Conservation (phyloP, 805 yeast genomes). For the Kuraishia borneana region DNA sequence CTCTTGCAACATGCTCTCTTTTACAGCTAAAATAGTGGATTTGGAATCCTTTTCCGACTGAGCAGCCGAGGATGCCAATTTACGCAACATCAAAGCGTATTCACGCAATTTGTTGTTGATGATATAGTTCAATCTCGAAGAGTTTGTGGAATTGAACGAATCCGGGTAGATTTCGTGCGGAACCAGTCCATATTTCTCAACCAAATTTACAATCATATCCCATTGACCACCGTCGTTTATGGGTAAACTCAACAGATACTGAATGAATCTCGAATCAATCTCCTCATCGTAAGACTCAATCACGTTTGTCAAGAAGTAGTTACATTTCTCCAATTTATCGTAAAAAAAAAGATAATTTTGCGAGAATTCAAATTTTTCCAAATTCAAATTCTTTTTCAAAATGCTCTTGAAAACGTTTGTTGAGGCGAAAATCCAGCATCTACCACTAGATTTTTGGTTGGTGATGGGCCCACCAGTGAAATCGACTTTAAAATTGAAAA, state of each 20-base stretch:
- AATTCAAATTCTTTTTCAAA: slow-evolving; percentile 49
- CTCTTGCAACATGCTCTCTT: slow-evolving; percentile 38
- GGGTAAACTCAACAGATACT: slow-evolving; percentile 53
- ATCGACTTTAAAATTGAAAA: slow-evolving; percentile 32
- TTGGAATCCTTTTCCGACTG: slow-evolving; percentile 16
- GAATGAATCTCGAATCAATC: slow-evolving; percentile 63
- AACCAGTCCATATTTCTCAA: slow-evolving; percentile 70
- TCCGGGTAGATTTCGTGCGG: slow-evolving; percentile 72
- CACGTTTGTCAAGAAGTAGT: slow-evolving; percentile 69
- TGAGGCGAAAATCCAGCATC: slow-evolving; percentile 89
- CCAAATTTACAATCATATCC: slow-evolving; percentile 72
- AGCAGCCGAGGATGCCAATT: slow-evolving; percentile 28
- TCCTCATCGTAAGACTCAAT: slow-evolving; percentile 56
- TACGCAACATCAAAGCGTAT: slow-evolving; percentile 60
- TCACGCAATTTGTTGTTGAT: slow-evolving; percentile 68
- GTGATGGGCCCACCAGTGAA: slow-evolving; percentile 56
- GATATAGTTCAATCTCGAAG: slow-evolving; percentile 46
- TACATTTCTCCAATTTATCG: slow-evolving; percentile 80
- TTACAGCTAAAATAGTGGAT: slow-evolving; percentile 11
- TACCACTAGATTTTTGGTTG: slow-evolving; percentile 66
- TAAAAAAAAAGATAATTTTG: slow-evolving; percentile 75
- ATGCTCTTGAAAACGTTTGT: slow-evolving; percentile 64
- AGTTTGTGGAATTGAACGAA: slow-evolving; percentile 44
- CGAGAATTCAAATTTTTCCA: slow-evolving; percentile 65
- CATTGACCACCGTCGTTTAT: slow-evolving; percentile 85